Evolutionary conservation across 1,284 basidiomycete genomes (phyloP).

Genomic region (Leccinum fallax): DNA sequence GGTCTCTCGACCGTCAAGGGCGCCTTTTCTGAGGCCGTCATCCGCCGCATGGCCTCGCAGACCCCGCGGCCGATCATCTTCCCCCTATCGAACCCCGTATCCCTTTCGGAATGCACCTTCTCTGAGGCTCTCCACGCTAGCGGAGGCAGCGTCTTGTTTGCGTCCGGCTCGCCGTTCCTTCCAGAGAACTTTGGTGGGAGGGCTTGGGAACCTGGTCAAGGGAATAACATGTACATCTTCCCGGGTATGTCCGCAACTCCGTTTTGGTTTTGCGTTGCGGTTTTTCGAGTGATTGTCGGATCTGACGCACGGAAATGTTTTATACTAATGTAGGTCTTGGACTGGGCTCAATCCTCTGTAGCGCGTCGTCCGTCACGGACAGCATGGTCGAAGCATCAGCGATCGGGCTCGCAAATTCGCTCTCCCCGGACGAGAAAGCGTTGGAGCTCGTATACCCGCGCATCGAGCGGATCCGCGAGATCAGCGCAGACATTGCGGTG

Average conservation of each 20-base stretch:
- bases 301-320: conserved; percentile 2
- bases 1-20: conserved; percentile 89
- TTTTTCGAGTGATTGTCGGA: not conserved
- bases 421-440: conserved; percentile 72
- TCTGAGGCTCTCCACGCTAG: conserved; percentile 82
- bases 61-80: conserved; percentile 93
- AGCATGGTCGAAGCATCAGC: conserved; percentile 82
- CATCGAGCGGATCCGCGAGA: conserved; percentile 81
- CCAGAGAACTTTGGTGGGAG: conserved; percentile 60
- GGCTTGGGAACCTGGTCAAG: conserved; percentile 82
- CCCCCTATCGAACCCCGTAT: conserved; percentile 93
- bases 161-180: conserved; percentile 89
- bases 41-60: conserved; percentile 82
- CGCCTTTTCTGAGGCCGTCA: conserved; percentile 78
- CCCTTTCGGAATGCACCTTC: conserved; percentile 85
- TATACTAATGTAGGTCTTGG: conserved; percentile 58
- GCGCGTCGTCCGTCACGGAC: conserved; percentile 69
- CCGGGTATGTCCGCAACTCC: conserved; percentile 48
- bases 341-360: conserved; percentile 74
- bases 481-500: conserved; percentile 73
- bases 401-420: conserved; percentile 76
- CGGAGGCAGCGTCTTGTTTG: conserved; percentile 79
- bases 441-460: conserved; percentile 74
- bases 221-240: conserved; percentile 89
- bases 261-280: conserved; percentile 7